phyloP scores from a whole-genome alignment of 164 flowering plant species.

The Liriodendron chinense region DNA sequence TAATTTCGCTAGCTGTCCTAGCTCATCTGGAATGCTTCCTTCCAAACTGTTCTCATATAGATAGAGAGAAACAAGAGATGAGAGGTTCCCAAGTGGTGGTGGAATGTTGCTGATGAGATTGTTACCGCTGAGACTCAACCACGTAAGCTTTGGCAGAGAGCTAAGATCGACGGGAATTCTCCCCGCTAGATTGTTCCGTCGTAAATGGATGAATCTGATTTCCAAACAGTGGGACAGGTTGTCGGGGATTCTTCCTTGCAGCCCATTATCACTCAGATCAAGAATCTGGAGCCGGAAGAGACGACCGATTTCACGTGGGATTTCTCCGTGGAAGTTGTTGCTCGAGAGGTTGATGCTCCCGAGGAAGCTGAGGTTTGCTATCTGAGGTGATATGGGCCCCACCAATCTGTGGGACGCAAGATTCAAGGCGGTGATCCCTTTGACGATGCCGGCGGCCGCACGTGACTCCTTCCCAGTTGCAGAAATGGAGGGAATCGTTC shows the following conservation, averaged over 20 bases:
- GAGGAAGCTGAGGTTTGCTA: conserved; percentile 45
- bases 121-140: not conserved
- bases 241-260: conserved; percentile 31
- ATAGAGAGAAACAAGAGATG: not conserved
- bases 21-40: conserved; percentile 17
- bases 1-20: conserved; percentile 14
- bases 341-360: conserved; percentile 27
- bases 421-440: conserved; percentile 26
- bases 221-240: conserved; percentile 19
- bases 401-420: conserved; percentile 18
- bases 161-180: not conserved
- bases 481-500: conserved; percentile 15
- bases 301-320: conserved; percentile 30
- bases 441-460: conserved; percentile 18
- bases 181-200: not conserved
- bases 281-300: conserved; percentile 29
- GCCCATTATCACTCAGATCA: conserved; percentile 30
- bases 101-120: conserved; percentile 6
- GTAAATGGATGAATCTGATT: conserved; percentile 9
- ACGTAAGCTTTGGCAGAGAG: not conserved
- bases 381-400: conserved; percentile 32
- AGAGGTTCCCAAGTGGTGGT: conserved; percentile 10
- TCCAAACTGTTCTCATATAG: not conserved
- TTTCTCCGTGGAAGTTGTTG: conserved; percentile 28
- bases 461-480: conserved; percentile 10